Evolutionary conservation across 768 basidiomycete genomes (phyloP).

Genomic region (Boletus coccyginus): DNA sequence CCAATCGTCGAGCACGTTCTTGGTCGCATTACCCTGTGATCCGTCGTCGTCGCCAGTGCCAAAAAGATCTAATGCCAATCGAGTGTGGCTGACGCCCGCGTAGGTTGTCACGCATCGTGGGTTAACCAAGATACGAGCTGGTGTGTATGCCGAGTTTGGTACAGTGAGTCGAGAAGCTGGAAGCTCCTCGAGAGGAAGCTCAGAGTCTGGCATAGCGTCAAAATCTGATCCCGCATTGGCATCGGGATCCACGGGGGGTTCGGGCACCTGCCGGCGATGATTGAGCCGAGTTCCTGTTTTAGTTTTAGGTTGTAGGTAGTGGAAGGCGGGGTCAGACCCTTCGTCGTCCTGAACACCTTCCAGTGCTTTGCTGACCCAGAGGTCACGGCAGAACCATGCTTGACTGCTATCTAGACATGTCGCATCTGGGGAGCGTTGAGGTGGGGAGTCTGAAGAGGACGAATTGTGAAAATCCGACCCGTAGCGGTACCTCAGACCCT

Average conservation of each 20-base stretch:
- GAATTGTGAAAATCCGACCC: conserved; percentile 82
- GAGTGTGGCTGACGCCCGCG: conserved; percentile 94
- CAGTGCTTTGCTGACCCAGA: conserved; percentile 88
- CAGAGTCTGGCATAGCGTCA: conserved; percentile 77
- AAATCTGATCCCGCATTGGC: conserved; percentile 86
- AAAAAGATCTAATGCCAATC: conserved; percentile 92
- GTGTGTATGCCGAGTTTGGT: conserved; percentile 84
- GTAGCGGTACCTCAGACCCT: conserved; percentile 80
- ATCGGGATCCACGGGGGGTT: conserved; percentile 52
- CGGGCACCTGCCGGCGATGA: conserved; percentile 32
- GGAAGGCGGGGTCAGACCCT: conserved; percentile 15
- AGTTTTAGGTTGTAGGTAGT: conserved; percentile 6
- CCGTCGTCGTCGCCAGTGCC: conserved; percentile 70
- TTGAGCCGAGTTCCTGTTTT: conserved; percentile 26
- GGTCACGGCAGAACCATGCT: conserved; percentile 96
- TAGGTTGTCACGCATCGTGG: conserved; percentile 98
- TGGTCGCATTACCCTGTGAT: conserved; percentile 42
- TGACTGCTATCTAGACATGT: conserved; percentile 94
- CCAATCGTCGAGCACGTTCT: conserved; percentile 93
- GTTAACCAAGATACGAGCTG: conserved; percentile 92
- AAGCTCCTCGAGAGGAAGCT: conserved; percentile 33
- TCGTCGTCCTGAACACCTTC: conserved; percentile 66
- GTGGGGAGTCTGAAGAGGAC: conserved; percentile 53
- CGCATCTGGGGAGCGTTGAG: conserved; percentile 69
- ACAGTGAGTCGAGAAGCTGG: conserved; percentile 51